Base-by-base conservation (phyloP, 2,329 filamentous ascomycete species). In the Rutstroemia sp. region DNA sequence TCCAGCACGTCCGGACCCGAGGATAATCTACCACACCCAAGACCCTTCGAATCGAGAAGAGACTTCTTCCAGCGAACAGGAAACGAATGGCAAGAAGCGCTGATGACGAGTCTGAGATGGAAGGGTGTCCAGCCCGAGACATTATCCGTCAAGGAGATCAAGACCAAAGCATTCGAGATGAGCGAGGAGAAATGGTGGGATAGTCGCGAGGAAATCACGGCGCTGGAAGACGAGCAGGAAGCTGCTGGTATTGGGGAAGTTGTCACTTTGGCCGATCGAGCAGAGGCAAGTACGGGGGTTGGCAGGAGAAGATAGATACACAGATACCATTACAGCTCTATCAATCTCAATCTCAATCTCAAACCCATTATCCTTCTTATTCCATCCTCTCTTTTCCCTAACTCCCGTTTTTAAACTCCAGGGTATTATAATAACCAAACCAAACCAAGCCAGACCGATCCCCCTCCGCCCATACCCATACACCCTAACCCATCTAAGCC, bases 101-200 rank as follows among this genome's bases (percentile, higher is more conserved):
- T 96, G 39, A 83, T 96, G 74, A 86, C 87, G 1, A 86, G 81
- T 62, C 74, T 94, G 57, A 81, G 84, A 59, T 84, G 82, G 75
- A 85, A 84, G 70, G 81, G 81, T 36, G 75, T 83, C 46, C 80
- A 84, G 61, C 80, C 81, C 3, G 87, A 88, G 70, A 79, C 83
- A 42, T 79, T 89, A 61, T 78, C 83, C 0, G 76, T 95, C 67
- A 99, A 99, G 76, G 94, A 97, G 75, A 84, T 97, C 66, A 91
- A 95, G 71, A 87, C 92, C 66, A 85, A 84, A 69, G 94, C 91
- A 1, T 99, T 96, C 70, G 87, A 90, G 68, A 79, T 90, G 61
- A 92, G 92, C 42, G 94, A 99, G 72, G 88, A 92, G 74, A 96
- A 95, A 71, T 99, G 94, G 94, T 99, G 94, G 94, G 94, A 96